Conservation (phyloP, 2,329 filamentous ascomycete species). For the Epichloe festucae region DNA sequence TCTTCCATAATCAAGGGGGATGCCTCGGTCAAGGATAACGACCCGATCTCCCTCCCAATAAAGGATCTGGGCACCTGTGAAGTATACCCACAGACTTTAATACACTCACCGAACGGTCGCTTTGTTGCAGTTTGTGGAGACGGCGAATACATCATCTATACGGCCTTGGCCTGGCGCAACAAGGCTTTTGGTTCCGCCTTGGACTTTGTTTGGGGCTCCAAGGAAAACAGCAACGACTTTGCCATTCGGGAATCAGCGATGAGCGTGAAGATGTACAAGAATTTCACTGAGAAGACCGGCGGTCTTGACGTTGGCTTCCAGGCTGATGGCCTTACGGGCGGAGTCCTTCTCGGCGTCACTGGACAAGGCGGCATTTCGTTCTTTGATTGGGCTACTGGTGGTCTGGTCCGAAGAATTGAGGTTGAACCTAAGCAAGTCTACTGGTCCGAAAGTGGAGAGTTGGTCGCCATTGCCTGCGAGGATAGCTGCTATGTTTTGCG, state of each 20-base stretch:
- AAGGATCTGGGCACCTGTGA: slow-evolving; percentile 96
- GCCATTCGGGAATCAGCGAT: slow-evolving; percentile 90
- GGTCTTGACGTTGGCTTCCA: slow-evolving; percentile 91
- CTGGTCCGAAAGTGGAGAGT: slow-evolving; percentile 94
- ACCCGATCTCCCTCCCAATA: slow-evolving; percentile 71
- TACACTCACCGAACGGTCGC: slow-evolving; percentile 90
- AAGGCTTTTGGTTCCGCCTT: slow-evolving; percentile 92
- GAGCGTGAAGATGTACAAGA: slow-evolving; percentile 94
- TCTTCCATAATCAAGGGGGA: slow-evolving; percentile 90
- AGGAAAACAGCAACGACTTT: slow-evolving; percentile 97
- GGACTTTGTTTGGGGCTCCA: slow-evolving; percentile 94
- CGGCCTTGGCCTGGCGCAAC: slow-evolving; percentile 89
- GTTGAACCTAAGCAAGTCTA: slow-evolving; percentile 65
- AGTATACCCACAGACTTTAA: slow-evolving; percentile 86
- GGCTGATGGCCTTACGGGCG: slow-evolving; percentile 80
- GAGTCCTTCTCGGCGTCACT: slow-evolving; percentile 83
- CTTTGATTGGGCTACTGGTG: slow-evolving; percentile 90
- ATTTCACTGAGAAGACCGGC: slow-evolving; percentile 84
- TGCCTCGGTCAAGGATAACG: slow-evolving; percentile 71
- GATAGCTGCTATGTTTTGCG: slow-evolving; percentile 91
- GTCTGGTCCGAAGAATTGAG: slow-evolving; percentile 84
- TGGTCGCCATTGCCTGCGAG: slow-evolving; percentile 85
- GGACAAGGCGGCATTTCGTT: slow-evolving; percentile 90
- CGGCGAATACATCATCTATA: slow-evolving; percentile 98
- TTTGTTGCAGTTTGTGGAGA: slow-evolving; percentile 77